Conservation (phyloP, 2,329 filamentous ascomycete species). For the Aspergillus quadrilineatus region DNA sequence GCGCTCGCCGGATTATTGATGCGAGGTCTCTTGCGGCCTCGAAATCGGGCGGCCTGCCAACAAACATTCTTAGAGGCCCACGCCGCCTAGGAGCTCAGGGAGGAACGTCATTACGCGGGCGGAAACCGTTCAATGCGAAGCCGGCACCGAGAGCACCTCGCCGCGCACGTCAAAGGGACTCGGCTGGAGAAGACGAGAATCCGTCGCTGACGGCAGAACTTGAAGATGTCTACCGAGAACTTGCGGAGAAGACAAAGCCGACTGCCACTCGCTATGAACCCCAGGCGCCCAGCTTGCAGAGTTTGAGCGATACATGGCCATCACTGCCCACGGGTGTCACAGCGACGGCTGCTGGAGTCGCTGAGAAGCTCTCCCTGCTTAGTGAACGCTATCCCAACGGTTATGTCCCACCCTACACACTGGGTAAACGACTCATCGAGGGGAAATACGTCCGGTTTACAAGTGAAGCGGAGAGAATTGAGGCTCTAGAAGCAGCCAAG, state of each 20-base stretch:
- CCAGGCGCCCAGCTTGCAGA: slow-evolving; percentile 30
- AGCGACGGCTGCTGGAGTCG: slow-evolving; percentile 29
- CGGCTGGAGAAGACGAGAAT: slow-evolving; percentile 27
- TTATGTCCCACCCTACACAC: slow-evolving; percentile 36
- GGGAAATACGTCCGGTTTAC: slow-evolving; percentile 41
- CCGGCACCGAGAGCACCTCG: slow-evolving; percentile 15
- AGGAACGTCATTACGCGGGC: slow-evolving; percentile 18
- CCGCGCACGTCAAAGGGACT: slow-evolving; percentile 13
- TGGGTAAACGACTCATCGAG: slow-evolving; percentile 38
- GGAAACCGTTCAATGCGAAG: slow-evolving; percentile 23
- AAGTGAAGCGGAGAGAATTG: slow-evolving; percentile 37
- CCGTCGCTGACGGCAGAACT: slow-evolving; percentile 25
- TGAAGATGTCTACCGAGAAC: slow-evolving; percentile 31
- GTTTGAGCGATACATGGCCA: slow-evolving; percentile 41
- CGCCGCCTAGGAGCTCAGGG: slow-evolving; percentile 24
- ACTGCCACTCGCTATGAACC: slow-evolving; percentile 38
- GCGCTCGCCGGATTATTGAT: slow-evolving; percentile 34
- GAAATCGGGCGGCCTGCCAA: slow-evolving; percentile 26
- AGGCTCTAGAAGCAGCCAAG: slow-evolving; percentile 37
- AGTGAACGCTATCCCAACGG: slow-evolving; percentile 37
- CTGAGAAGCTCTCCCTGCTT: slow-evolving; percentile 37
- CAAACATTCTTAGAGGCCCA: slow-evolving; percentile 34
- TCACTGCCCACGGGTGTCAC: slow-evolving; percentile 34
- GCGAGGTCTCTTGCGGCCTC: slow-evolving; percentile 38
- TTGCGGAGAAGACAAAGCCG: slow-evolving; percentile 31